phyloP scores from a whole-genome alignment of 2,329 filamentous ascomycete genomes.

The Calonectria leucothoes region DNA sequence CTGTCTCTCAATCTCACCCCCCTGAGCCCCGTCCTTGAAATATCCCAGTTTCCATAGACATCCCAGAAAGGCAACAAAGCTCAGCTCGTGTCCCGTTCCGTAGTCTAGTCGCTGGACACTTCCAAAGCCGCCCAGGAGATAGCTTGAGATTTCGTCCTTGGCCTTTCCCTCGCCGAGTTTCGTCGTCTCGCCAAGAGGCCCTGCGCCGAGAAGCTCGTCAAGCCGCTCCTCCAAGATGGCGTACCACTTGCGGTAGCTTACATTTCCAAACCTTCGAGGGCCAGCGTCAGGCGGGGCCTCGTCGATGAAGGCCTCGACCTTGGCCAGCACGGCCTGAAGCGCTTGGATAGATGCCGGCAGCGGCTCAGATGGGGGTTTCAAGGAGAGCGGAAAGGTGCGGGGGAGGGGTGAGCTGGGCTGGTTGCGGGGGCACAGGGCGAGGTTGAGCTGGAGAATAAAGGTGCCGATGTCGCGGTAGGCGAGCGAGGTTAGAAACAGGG shows the following conservation, averaged over 20 bases:
- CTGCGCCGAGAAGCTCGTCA: slow-evolving; percentile 48
- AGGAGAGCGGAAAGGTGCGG: slow-evolving; percentile 56
- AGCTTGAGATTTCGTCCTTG: slow-evolving; percentile 77
- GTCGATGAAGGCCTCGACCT: slow-evolving; percentile 75
- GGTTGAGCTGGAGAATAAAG: slow-evolving; percentile 92
- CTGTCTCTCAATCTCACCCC: slow-evolving; percentile 75
- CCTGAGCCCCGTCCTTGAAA: slow-evolving; percentile 69
- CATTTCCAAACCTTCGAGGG: slow-evolving; percentile 90
- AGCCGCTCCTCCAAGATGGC: slow-evolving; percentile 72
- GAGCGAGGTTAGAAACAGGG: slow-evolving; percentile 80
- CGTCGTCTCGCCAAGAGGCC: slow-evolving; percentile 45
- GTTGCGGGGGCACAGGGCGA: slow-evolving; percentile 79
- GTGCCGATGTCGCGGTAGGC: slow-evolving; percentile 90
- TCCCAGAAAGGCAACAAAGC: slow-evolving; percentile 91
- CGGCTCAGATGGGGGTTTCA: slow-evolving; percentile 55
- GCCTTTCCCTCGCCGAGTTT: slow-evolving; percentile 55
- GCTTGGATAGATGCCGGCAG: slow-evolving; percentile 62
- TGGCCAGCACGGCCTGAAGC: slow-evolving; percentile 74
- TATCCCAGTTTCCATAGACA: slow-evolving; percentile 90
- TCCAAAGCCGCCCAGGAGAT: slow-evolving; percentile 88
- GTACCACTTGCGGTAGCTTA: slow-evolving; percentile 89
- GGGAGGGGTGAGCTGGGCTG: slow-evolving; percentile 51
- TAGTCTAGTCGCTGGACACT: slow-evolving; percentile 93
- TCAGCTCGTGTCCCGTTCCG: slow-evolving; percentile 95
- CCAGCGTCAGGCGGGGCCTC: slow-evolving; percentile 87